Conservation (phyloP, 768 basidiomycete genomes). For the Rickenella mellea region DNA sequence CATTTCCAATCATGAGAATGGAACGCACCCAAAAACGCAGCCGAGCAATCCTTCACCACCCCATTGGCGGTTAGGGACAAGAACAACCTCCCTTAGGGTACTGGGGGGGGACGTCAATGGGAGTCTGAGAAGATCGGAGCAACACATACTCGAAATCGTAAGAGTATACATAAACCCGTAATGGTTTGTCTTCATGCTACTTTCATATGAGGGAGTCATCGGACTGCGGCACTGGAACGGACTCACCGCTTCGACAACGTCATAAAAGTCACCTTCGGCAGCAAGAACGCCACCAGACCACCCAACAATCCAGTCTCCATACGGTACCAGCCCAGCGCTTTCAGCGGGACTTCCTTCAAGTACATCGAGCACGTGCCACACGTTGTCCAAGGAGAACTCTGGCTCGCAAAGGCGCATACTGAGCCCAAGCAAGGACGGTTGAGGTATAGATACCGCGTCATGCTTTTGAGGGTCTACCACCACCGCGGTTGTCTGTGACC, state of each 20-base stretch:
- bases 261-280: conserved; percentile 93
- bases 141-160: conserved; percentile 85
- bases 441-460: conserved; percentile 33
- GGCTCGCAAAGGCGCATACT: conserved; percentile 93
- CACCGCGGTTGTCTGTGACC: conserved; percentile 49
- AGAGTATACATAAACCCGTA: conserved; percentile 93
- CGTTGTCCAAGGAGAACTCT: conserved; percentile 78
- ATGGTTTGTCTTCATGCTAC: conserved; percentile 88
- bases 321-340: conserved; percentile 91
- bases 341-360: conserved; percentile 95
- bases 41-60: conserved; percentile 93
- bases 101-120: conserved; percentile 36
- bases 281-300: conserved; percentile 92
- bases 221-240: not conserved
- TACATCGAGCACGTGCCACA: conserved; percentile 98
- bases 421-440: conserved; percentile 88
- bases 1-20: not conserved
- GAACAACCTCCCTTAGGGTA: conserved; percentile 83
- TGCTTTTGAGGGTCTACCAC: conserved; percentile 24
- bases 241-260: conserved; percentile 82
- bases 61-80: conserved; percentile 96
- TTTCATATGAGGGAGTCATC: conserved; percentile 7
- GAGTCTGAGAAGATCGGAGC: not conserved
- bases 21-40: conserved; percentile 79
- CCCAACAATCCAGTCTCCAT: conserved; percentile 69